Evolutionary conservation across 768 basidiomycete genomes (phyloP), one percentile per base, ranked within the genome.

Genomic region (Austroboletus festivus): DNA sequence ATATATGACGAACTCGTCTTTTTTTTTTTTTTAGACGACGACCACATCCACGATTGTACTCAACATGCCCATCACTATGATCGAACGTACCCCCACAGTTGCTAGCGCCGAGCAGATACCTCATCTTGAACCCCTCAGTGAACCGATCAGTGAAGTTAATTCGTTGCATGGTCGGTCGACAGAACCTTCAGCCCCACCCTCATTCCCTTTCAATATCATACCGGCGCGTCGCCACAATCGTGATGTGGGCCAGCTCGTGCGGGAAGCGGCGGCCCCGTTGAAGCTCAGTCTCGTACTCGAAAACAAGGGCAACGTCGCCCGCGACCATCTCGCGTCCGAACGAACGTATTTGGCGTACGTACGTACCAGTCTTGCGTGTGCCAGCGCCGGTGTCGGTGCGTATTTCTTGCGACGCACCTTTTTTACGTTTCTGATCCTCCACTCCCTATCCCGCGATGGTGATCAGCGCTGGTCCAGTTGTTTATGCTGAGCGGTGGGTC

Each of bases 301-400:
- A 58, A 84, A 84, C 59, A 73, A 73, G 19, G 82, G 82, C 9
- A 82, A 77, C 53, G 80, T 81, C 3, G 82, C 82, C 8, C 73
- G 82, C 10, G 82, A 85, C 54, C 82, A 85, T 55, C 68, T 84
- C 1, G 82, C 82, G 2, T 78, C 75, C 15, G 82, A 84, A 55
- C 69, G 82, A 40, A 83, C 82, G 2, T 83, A 80, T 56, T 65
- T 85, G 31, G 81, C 82, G 12, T 85, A 83, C 53, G 69, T 81
- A 42, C 72, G 82, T n/a, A 85, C 82, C 3, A 82, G 81, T 56
- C 68, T 85, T 40, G 75, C 79, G 1, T 70, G 82, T 31, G 77
- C 80, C 3, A 75, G 79, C 2, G 69, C 79, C 5, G 82, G 82
- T 26, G 80, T 85, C 30, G 82, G 81, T 81, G 47, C 54, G 79